Conservation (phyloP, 768 basidiomycete species). For the Clathrus columnatus region DNA sequence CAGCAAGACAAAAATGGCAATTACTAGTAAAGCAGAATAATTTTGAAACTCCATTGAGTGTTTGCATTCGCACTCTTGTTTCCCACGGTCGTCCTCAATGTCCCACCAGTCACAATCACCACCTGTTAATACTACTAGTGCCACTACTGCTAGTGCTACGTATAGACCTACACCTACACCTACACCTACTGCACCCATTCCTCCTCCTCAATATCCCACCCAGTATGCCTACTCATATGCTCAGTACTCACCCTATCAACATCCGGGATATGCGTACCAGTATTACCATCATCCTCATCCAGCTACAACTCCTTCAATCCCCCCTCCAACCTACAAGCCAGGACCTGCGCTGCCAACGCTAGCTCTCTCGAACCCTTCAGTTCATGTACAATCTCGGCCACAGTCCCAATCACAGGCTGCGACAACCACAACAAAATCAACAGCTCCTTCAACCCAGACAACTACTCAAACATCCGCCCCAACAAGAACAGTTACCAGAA, state of each 20-base stretch:
- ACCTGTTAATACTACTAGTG: not conserved
- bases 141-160: not conserved
- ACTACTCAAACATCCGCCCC: constrained; percentile 23
- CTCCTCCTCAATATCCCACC: not conserved
- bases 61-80: too few relatives aligned
- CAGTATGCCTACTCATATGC: constrained; percentile 6
- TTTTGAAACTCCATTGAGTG: too few relatives aligned
- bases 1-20: not conserved
- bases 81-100: not conserved
- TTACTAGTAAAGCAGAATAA: too few relatives aligned
- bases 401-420: constrained; percentile 13
- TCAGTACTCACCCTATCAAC: constrained; percentile 4
- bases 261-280: constrained; percentile 27
- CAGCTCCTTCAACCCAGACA: constrained; percentile 12
- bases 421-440: constrained; percentile 13
- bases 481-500: constrained; percentile 43
- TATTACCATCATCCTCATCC: constrained; percentile 22
- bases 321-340: constrained; percentile 28
- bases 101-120: not conserved
- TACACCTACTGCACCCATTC: not conserved
- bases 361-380: not conserved
- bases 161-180: not conserved
- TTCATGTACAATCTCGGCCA: not conserved
- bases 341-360: constrained; percentile 1
- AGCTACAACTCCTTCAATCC: constrained; percentile 44